These are phyloP conservation scores for Metschnikowia cerradonensis DNA, from an alignment of 805 yeast genomes.

Conservation along the genomic window DNA sequence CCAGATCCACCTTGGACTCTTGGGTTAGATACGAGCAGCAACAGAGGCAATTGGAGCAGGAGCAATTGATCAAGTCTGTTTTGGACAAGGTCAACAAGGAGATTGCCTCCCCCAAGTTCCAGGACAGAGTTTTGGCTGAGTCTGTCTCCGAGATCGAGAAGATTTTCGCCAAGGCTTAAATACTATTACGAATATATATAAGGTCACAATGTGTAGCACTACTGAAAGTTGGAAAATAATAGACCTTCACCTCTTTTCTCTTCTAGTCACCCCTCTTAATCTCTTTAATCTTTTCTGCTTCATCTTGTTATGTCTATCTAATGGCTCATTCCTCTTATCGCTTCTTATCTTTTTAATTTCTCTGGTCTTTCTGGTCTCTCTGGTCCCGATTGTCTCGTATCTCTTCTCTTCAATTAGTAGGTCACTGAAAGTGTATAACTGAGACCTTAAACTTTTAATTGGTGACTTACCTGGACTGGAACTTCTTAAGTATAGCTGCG, in stretches of 20 bases:
- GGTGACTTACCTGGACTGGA: no score
- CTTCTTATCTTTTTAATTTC: no score
- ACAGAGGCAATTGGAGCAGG: conserved; percentile 94
- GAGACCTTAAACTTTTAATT: no score
- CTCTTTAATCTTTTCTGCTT: no score
- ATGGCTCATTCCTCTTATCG: no score
- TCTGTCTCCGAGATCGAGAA: conserved; percentile 90
- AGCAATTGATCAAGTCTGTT: conserved; percentile 81
- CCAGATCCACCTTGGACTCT: conserved; percentile 92
- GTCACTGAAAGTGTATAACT: no score
- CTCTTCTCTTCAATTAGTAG: background rate
- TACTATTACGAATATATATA: conserved; percentile 8
- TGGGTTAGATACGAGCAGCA: conserved; percentile 98
- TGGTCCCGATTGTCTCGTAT: background rate
- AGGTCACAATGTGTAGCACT: background rate
- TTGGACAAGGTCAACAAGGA: conserved; percentile 85
- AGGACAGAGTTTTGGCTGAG: conserved; percentile 86
- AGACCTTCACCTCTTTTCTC: no score
- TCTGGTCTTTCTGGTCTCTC: no score
- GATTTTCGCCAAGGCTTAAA: conserved; percentile 53
- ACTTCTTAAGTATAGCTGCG: background rate
- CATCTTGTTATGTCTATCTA: no score
- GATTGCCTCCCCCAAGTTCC: conserved; percentile 83
- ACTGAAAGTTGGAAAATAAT: no score
- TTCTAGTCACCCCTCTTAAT: no score